Evolutionary conservation across 495 filamentous ascomycete species (phyloP), one percentile per base, ranked within the genome.

Genomic region (Evernia prunastri): DNA sequence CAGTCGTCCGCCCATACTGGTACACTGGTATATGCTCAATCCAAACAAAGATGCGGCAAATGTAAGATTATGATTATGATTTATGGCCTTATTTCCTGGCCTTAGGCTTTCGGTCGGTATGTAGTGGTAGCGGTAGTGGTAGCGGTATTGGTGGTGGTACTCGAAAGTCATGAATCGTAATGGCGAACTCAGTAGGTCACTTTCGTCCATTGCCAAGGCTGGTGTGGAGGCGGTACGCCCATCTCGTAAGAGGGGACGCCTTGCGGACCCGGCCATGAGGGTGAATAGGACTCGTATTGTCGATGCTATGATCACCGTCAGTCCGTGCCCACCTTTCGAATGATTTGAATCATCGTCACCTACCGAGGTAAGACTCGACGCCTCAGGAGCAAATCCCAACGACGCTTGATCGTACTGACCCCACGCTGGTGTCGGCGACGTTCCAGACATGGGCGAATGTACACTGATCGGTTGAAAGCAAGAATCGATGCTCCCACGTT

Each of bases 401-500:
- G 53, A n/a, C 29, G 58, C 15, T 17, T 58, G 58, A 60, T 68
- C 66, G 39, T 33, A 65, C 33, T 62, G 47, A n/a, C 35, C 60
- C 60, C 66, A 64, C 39, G 54, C 61, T 17, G 61, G 61, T 3
- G 66, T 61, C 56, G 66, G 25, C 17, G 66, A 53, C 37, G 51
- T 63, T 13, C 49, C 59, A 47, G 62, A 62, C 62, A 64, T 18
- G 7, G 66, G 66, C 18, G 62, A 65, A 31, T 58, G 57, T 13
- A 65, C 58, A 45, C 60, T 65, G 5, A 60, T 42, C 29, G 66
- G 53, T 31, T 68, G 61, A 37, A 45, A 68, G 61, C 66, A 57
- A 13, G 31, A 29, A 36, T 61, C 66, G 33, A 61, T 31, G 36
- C 47, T 43, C 18, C 39, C 53, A 49, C 53, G 60, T 18, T 61